A percentile compares a stretch with the other conserved stretches of the same genome.
Conservation (phyloP, 768 basidiomycete genomes). For the Rhizopogon vulgaris region DNA sequence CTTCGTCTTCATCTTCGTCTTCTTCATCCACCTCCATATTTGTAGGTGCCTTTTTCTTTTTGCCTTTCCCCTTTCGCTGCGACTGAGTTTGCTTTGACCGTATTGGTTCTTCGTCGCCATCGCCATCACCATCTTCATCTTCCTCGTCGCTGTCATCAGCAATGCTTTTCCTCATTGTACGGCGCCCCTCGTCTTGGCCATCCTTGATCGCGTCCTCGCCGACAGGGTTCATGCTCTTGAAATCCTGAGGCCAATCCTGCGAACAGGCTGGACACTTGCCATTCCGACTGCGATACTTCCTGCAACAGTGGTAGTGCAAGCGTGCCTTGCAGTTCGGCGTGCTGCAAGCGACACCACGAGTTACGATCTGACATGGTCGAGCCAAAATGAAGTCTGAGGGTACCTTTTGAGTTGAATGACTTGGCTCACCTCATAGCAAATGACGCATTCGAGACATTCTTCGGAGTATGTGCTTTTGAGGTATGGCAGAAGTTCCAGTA, state of each 20-base stretch:
- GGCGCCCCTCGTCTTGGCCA: constrained; percentile 46
- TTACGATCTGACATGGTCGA: constrained; percentile 45
- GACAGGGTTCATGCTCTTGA: constrained; percentile 43
- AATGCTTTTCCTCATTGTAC: constrained; percentile 27
- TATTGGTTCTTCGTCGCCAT: constrained; percentile 33
- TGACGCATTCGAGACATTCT: constrained; percentile 64
- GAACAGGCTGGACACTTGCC: constrained; percentile 52
- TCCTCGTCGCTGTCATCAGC: constrained; percentile 32
- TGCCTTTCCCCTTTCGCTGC: constrained; percentile 19
- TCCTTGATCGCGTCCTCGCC: constrained; percentile 66
- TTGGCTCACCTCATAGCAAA: constrained; percentile 58
- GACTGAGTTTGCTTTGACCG: constrained; percentile 18
- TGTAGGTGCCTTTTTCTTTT: constrained; percentile 19
- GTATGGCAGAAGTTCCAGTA: constrained; percentile 70
- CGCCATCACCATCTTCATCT: constrained; percentile 40
- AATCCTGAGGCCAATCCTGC: constrained; percentile 54
- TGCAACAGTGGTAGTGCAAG: constrained; percentile 63
- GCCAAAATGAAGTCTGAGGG: neutral
- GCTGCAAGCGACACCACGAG: constrained; percentile 59
- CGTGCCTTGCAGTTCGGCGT: constrained; percentile 55
- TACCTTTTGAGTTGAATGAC: neutral
- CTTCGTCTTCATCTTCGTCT: constrained; percentile 20
- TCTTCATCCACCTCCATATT: constrained; percentile 38
- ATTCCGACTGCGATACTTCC: constrained; percentile 35
- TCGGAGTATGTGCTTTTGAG: constrained; percentile 69